These are phyloP conservation scores for Entelexis paramagnoliae DNA, from an alignment of 1,139 yeast genomes.

Conservation along the genomic window DNA sequence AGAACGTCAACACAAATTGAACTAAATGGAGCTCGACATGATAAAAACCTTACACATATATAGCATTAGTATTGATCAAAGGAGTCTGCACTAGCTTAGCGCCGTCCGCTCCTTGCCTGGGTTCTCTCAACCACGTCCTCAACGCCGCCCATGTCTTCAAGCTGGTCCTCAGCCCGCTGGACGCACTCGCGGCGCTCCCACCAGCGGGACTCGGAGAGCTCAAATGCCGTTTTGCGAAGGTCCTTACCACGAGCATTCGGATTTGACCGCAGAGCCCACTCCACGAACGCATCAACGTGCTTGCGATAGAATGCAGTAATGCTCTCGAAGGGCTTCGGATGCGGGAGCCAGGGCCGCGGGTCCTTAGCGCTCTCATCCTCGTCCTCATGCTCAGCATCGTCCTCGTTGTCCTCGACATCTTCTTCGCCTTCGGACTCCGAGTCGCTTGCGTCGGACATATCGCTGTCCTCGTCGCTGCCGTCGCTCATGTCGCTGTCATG, in stretches of 20 bases:
- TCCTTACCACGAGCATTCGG: constrained; percentile 86
- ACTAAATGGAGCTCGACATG: no score
- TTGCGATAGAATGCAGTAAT: constrained; percentile 76
- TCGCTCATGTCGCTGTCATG: constrained; percentile 45
- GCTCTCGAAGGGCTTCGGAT: constrained; percentile 89
- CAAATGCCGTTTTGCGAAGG: constrained; percentile 80
- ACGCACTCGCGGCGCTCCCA: constrained; percentile 97
- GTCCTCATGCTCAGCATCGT: constrained; percentile 39
- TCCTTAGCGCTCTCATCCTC: constrained; percentile 49
- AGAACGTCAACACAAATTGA: no score
- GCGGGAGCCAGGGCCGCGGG: constrained; percentile 92
- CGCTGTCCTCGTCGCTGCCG: constrained; percentile 42
- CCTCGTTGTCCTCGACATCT: constrained; percentile 37
- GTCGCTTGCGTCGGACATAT: constrained; percentile 37
- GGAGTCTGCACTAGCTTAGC: no score
- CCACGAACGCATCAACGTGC: constrained; percentile 75
- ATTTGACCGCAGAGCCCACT: constrained; percentile 69
- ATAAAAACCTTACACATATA: no score
- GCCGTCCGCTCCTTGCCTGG: constrained; percentile 9
- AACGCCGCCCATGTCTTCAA: constrained; percentile 86
- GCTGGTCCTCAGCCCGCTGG: constrained; percentile 73
- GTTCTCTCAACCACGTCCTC: constrained; percentile 71
- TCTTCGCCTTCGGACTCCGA: constrained; percentile 50
- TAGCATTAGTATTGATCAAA: no score
- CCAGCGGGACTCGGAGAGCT: constrained; percentile 87